These are phyloP conservation scores for Ceratocystis huliohia DNA, from an alignment of 2,329 filamentous ascomycete species.

Conservation along the genomic window DNA sequence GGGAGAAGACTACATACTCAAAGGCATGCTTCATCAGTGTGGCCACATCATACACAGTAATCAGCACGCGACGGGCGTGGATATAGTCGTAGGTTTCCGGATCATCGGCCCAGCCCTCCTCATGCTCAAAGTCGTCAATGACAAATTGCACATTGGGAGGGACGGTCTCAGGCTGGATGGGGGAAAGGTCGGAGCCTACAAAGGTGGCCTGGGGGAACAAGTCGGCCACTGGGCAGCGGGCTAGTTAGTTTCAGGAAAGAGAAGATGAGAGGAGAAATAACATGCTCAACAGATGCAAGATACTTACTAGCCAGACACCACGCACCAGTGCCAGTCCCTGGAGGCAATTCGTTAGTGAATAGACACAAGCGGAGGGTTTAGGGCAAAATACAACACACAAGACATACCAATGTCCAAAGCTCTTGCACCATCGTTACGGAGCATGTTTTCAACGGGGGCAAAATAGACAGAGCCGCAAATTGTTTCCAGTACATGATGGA, in stretches of 20 bases:
- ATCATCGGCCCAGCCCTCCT: constrained; percentile 37
- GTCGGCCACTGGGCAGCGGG: constrained; percentile 37
- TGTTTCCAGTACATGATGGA: constrained; percentile 31
- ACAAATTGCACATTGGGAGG: constrained; percentile 40
- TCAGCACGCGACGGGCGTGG: constrained; percentile 37
- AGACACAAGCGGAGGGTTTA: constrained; percentile 35
- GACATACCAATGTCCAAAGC: constrained; percentile 37
- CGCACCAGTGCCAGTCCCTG: constrained; percentile 39
- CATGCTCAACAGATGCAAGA: not conserved
- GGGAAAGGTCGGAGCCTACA: constrained; percentile 39
- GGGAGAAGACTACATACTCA: constrained; percentile 27
- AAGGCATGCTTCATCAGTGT: constrained; percentile 34
- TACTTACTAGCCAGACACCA: constrained; percentile 40
- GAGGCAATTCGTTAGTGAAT: constrained; percentile 18
- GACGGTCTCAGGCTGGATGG: constrained; percentile 40
- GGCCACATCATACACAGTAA: constrained; percentile 33
- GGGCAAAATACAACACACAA: constrained; percentile 27
- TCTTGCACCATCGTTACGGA: constrained; percentile 30
- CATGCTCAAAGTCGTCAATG: constrained; percentile 40
- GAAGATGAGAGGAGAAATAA: constrained; percentile 29
- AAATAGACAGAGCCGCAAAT: constrained; percentile 33
- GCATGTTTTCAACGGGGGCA: constrained; percentile 31
- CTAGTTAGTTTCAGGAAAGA: constrained; percentile 33
- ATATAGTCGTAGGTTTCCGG: constrained; percentile 37
- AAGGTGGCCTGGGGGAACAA: constrained; percentile 34